Conservation (phyloP, 2,329 filamentous ascomycete species). For the Chaetoscypha palmicola region DNA sequence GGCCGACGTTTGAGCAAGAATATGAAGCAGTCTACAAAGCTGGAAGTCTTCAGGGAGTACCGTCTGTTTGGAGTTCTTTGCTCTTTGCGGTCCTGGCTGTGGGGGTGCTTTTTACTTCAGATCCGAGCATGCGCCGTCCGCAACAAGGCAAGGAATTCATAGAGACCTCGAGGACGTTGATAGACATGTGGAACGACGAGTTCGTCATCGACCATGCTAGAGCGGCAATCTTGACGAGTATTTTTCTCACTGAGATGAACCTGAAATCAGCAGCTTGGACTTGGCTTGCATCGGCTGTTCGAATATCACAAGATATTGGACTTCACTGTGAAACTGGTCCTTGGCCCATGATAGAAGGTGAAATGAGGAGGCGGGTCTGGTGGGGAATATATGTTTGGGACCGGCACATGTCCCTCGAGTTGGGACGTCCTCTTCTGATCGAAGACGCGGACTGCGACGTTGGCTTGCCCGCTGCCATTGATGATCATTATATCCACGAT, state of each 20-base stretch:
- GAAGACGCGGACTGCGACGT: conserved; percentile 86
- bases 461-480: conserved; percentile 67
- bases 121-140: conserved; percentile 46
- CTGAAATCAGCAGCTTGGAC: conserved; percentile 77
- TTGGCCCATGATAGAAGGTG: conserved; percentile 69
- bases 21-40: conserved; percentile 70
- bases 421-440: conserved; percentile 74
- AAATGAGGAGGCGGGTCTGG: conserved; percentile 85
- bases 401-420: conserved; percentile 70
- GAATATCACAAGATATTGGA: conserved; percentile 76
- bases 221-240: conserved; percentile 62
- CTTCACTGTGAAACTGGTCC: conserved; percentile 69
- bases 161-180: conserved; percentile 59
- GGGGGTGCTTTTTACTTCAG: conserved; percentile 65
- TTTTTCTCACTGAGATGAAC: conserved; percentile 82
- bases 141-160: conserved; percentile 59
- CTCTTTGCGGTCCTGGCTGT: conserved; percentile 80
- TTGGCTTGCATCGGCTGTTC: conserved; percentile 74
- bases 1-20: conserved; percentile 71
- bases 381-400: conserved; percentile 92
- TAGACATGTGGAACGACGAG: conserved; percentile 78
- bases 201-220: conserved; percentile 70
- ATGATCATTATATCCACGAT: conserved; percentile 69
- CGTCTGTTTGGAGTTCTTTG: conserved; percentile 67
- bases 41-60: conserved; percentile 51